These are phyloP conservation scores for Tulasnella sp. DNA, from an alignment of 768 basidiomycete genomes.

Conservation along the genomic window DNA sequence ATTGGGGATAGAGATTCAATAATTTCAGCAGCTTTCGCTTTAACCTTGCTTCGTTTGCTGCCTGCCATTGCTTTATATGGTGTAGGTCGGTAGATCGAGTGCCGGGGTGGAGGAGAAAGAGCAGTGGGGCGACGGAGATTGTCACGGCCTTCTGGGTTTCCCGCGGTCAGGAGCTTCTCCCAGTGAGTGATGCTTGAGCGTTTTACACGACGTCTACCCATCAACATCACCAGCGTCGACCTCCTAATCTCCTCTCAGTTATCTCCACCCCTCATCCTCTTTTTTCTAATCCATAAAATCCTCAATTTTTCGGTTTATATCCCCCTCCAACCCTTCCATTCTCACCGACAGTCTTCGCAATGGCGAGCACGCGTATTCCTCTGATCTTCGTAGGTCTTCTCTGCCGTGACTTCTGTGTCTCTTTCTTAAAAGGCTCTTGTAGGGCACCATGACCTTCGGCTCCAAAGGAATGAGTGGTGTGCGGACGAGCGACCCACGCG, in stretches of 20 bases:
- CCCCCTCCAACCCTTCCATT: not conserved
- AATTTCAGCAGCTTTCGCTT: slow-evolving; percentile 27
- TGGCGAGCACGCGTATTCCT: slow-evolving; percentile 24
- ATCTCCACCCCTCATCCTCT: not conserved
- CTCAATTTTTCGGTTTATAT: not conserved
- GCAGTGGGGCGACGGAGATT: not conserved
- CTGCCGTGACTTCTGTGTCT: not conserved
- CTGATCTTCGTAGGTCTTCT: slow-evolving; percentile 26
- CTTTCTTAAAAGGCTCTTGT: not conserved
- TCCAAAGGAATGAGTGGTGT: slow-evolving; percentile 30
- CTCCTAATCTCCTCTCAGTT: not conserved
- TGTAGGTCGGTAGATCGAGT: not conserved
- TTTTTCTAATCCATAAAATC: not conserved
- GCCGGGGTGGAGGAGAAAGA: not conserved
- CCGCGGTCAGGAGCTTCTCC: not conserved
- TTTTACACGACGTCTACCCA: not conserved
- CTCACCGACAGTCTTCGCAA: slow-evolving; percentile 19
- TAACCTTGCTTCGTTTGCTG: slow-evolving; percentile 46
- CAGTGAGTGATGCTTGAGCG: not conserved
- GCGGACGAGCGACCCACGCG: slow-evolving; percentile 27
- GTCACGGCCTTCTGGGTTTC: not conserved
- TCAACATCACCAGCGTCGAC: not conserved
- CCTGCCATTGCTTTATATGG: slow-evolving; percentile 31
- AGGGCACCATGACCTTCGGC: slow-evolving; percentile 43
- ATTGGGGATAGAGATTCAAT: not conserved